A percentile compares a stretch with the other conserved stretches of the same genome.
Conservation (phyloP, 73 alveolate species). For the Chromera velia region DNA sequence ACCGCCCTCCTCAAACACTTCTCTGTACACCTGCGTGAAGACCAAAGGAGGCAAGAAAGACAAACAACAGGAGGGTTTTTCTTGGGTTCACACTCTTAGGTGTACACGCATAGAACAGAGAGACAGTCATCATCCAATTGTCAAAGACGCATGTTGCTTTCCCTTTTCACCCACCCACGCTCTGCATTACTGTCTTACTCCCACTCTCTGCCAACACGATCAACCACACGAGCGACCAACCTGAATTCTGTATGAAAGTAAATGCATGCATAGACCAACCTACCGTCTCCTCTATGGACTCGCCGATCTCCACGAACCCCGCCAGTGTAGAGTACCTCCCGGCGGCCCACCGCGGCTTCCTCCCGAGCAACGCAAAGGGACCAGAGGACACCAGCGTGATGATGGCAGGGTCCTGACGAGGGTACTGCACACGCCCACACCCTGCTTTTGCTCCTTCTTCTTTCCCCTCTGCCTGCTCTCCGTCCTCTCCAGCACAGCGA, state of each 20-base stretch:
- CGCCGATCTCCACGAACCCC: slow-evolving; percentile 38
- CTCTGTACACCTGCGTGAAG: neutral
- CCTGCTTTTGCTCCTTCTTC: neutral
- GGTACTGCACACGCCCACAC: slow-evolving; percentile 12
- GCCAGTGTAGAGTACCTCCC: slow-evolving; percentile 28
- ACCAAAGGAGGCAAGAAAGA: neutral
- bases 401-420: slow-evolving; percentile 28
- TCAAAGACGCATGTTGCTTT: too few relatives aligned
- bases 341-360: slow-evolving; percentile 22
- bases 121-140: neutral
- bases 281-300: slow-evolving; percentile 17
- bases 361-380: neutral
- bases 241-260: too few relatives aligned
- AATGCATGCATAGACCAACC: too few relatives aligned
- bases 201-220: too few relatives aligned
- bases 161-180: too few relatives aligned
- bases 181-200: too few relatives aligned
- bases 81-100: neutral
- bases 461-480: neutral
- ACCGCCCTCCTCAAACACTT: neutral
- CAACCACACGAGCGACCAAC: too few relatives aligned
- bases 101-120: neutral
- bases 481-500: neutral
- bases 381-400: slow-evolving; percentile 17
- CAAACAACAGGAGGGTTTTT: neutral